A percentile compares a stretch with the other conserved stretches of the same genome.
phyloP scores from a whole-genome alignment of 2,329 filamentous ascomycete species.

The Diplocarpon mali region DNA sequence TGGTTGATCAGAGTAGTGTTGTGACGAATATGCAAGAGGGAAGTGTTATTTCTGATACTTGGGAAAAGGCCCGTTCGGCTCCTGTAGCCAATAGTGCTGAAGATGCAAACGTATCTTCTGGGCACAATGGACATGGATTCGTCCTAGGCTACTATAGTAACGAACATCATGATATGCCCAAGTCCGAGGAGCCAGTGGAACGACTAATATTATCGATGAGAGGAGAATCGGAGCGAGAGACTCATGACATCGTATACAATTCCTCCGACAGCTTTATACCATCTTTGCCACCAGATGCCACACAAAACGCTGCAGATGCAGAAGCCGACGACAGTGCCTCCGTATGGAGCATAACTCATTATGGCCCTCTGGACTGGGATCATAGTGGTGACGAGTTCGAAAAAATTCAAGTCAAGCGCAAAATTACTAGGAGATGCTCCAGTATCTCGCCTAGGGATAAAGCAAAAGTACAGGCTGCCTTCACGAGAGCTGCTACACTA shows the following conservation, averaged over 20 bases:
- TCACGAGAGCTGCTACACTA: background rate
- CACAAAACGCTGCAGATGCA: background rate
- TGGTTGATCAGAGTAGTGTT: slow-evolving; percentile 17
- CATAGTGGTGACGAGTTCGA: slow-evolving; percentile 10
- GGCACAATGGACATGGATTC: too few species aligned
- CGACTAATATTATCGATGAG: too few species aligned
- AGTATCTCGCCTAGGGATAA: background rate
- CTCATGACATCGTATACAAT: too few species aligned
- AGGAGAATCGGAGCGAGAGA: too few species aligned
- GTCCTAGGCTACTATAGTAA: too few species aligned
- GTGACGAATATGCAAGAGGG: background rate
- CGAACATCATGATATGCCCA: too few species aligned
- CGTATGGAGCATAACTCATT: slow-evolving; percentile 8
- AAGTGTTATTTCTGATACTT: background rate
- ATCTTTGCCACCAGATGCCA: background rate
- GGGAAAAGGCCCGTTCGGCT: background rate
- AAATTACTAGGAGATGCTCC: slow-evolving; percentile 5
- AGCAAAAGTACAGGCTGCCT: background rate
- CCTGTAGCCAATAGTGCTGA: background rate
- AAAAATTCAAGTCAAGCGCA: slow-evolving; percentile 8
- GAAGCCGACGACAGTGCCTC: slow-evolving; percentile 9
- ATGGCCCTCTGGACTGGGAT: slow-evolving; percentile 14
- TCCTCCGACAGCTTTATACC: background rate
- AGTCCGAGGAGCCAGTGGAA: too few species aligned
- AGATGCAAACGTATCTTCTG: background rate